Conservation (phyloP, 78 protist species). For the Anaeramoeba flamelloides region DNA sequence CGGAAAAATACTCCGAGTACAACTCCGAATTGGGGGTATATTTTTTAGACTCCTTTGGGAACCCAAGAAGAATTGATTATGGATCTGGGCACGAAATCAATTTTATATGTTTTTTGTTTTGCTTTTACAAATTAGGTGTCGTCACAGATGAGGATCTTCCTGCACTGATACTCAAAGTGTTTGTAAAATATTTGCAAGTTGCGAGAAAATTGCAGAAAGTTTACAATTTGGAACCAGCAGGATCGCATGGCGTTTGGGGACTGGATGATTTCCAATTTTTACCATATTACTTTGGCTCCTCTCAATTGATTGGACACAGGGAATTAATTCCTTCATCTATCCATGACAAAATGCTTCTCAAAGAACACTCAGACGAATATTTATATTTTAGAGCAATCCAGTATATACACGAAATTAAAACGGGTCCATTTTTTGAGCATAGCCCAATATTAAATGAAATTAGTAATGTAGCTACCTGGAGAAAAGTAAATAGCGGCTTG, state of each 20-base stretch:
- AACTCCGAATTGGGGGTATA: constrained; percentile 52
- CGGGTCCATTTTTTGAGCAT: constrained; percentile 52
- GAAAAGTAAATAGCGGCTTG: neutral
- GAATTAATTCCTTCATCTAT: constrained; percentile 21
- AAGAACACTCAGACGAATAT: constrained; percentile 23
- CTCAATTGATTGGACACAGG: constrained; percentile 50
- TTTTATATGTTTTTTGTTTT: constrained; percentile 24
- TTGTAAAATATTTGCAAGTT: constrained; percentile 41
- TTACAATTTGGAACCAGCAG: constrained; percentile 86
- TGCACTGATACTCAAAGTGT: neutral
- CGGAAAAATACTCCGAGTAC: constrained; percentile 8
- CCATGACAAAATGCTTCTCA: constrained; percentile 1
- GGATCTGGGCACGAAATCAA: constrained; percentile 90
- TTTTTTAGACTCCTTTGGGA: constrained; percentile 54
- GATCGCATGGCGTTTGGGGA: constrained; percentile 90
- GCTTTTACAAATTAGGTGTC: neutral
- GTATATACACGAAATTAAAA: constrained; percentile 35
- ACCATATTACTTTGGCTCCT: constrained; percentile 69
- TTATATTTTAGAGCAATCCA: constrained; percentile 40
- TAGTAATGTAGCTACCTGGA: constrained; percentile 16
- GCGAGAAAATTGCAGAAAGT: constrained; percentile 41
- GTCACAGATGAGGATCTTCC: neutral
- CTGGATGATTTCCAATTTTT: constrained; percentile 86
- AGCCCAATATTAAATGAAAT: constrained; percentile 55
- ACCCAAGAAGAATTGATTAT: constrained; percentile 71